A percentile compares a stretch with the other conserved stretches of the same genome.
Conservation (phyloP, 352 stramenopile species). For the Pythium guiyangense region DNA sequence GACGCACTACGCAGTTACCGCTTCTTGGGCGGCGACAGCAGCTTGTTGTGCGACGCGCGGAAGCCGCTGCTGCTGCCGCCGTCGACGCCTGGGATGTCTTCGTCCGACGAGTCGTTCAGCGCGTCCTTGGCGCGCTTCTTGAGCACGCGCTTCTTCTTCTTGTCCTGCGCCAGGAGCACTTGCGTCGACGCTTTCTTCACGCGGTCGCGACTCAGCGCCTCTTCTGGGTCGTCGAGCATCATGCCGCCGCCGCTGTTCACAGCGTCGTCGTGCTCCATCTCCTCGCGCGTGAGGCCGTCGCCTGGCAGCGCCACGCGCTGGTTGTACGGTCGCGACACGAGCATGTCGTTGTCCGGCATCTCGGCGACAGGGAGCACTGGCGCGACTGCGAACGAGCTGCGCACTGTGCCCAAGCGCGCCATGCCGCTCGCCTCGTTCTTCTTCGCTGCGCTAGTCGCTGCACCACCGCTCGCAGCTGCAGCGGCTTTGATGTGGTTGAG, state of each 20-base stretch:
- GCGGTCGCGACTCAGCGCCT: conserved; percentile 91
- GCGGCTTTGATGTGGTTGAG: conserved; percentile 56
- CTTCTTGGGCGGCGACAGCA: conserved; percentile 29
- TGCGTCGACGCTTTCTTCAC: conserved; percentile 92
- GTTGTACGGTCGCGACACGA: conserved; percentile 86
- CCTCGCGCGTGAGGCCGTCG: conserved; percentile 62
- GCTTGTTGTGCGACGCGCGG: conserved; percentile 9
- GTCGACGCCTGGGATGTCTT: conserved; percentile 28
- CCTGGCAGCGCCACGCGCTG: conserved; percentile 88
- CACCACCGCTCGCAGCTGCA: conserved; percentile 10
- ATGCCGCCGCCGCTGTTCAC: conserved; percentile 22
- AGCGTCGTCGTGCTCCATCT: conserved; percentile 66
- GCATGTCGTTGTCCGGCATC: conserved; percentile 48
- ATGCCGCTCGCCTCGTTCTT: conserved; percentile 13
- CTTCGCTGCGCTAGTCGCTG: conserved; percentile 15
- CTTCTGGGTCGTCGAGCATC: conserved; percentile 78
- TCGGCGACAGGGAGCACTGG: conserved; percentile 22
- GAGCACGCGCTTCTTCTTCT: conserved; percentile 80
- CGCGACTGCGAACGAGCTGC: conserved; percentile 7
- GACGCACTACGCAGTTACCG: conserved; percentile 15
- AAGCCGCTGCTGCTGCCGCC: conserved; percentile 1
- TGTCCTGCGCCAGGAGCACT: conserved; percentile 90
- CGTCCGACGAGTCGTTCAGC: conserved; percentile 66
- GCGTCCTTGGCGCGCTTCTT: conserved; percentile 62
- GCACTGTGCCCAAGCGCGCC: conserved; percentile 14